Base-by-base conservation (phyloP, 345 rosid genomes). In the Psidium friedrichsthalianum region DNA sequence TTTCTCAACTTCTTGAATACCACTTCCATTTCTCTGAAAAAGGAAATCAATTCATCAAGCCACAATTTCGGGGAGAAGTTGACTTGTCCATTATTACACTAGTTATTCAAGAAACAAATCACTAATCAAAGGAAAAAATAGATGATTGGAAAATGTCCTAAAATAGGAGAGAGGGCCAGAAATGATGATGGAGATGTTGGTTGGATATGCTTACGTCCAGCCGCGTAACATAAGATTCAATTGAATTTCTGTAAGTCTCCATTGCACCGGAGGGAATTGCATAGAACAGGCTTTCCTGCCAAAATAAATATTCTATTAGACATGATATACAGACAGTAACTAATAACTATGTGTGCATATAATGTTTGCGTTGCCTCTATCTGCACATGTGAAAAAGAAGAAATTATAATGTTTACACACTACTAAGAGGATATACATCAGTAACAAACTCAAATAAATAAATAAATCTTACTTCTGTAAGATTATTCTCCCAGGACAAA, bases 251-350 rank as follows among this genome's bases (percentile, higher is more conserved):
- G 89, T 98, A 98, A 80, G 90, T 86, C 87, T 90, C 96, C 93
- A 93, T 93, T 84, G 99, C 98, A 85, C 98, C 95, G 14, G 91
- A 90, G 56, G 99, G 96, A 87, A 98, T 92, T 15, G 95, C 95
- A 89, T 96, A 95, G 89, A 96, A 98, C 84, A 98, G 94, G 91
- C 95, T 95, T 90, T 95, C 97, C 99, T 98, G 98, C 87, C 89
- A 85, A 80, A 51, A 83, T 87, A 51, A 85, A 88, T 85, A 59
- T 9, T 84, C 56, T 90, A 85, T 82, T 83, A 82, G 86, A 42
- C 54, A 82, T 51, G 69, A 88, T 83, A 51, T 69, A 18, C 49
- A 54, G 2, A 12, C 80, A 36, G 25, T 69, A 69, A 18, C 24
- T 36, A 69, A 69, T 84, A 85, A 36, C 84, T 25, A 24, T 5